Evolutionary conservation across 208 protist species (phyloP), one percentile per base, ranked within the genome.

Genomic region (Acanthamoeba royreba): DNA sequence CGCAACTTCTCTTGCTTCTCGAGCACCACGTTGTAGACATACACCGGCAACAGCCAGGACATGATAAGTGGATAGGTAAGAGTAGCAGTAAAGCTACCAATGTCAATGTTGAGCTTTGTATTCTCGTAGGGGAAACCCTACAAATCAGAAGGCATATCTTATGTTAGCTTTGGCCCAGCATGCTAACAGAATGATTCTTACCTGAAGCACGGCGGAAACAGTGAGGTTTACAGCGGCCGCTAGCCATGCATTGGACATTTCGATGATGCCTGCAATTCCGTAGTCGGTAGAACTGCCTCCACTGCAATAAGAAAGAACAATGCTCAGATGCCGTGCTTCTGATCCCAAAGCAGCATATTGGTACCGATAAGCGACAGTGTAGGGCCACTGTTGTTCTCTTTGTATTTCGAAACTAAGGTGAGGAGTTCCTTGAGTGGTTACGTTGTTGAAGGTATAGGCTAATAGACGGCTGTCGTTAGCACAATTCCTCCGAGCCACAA

Each of bases 1-100:
- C 90, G 38, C 33, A 93, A 33, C 90, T 93, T 93, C 58, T 93
- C 90, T 40, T 93, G 90, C 90, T 93, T 93, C 38, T 93, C 90
- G 25, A 93, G 40, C 19, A 93, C 90, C 25, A 93, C 87, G 69
- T 87, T 87, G 90, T 93, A 93, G 38, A 93, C 66, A 66, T 66
- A 93, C 5, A 93, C 72, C 4, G 90, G 90, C 38, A 93, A 47
- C 31, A 87, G 90, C 69, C 61, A 87, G 11, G 90, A 87, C 58
- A 93, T 43, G 90, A 86, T 49, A 40, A 93, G 25, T 8, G 90
- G 90, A 61, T 93, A 93, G 33, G 31, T 81, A 9, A 93, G 61
- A 25, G 90, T 85, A 3, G 69, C 90, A 42, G 38, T 63, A 8
- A 92, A 72, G 58, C 86, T 92, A 40, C 86, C 86, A 31, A 92